Percentiles rank a stretch among this genome's conserved stretches.
Evolutionary conservation across 2,329 filamentous ascomycete species (phyloP).

Genomic region (Cryphonectria japonica): DNA sequence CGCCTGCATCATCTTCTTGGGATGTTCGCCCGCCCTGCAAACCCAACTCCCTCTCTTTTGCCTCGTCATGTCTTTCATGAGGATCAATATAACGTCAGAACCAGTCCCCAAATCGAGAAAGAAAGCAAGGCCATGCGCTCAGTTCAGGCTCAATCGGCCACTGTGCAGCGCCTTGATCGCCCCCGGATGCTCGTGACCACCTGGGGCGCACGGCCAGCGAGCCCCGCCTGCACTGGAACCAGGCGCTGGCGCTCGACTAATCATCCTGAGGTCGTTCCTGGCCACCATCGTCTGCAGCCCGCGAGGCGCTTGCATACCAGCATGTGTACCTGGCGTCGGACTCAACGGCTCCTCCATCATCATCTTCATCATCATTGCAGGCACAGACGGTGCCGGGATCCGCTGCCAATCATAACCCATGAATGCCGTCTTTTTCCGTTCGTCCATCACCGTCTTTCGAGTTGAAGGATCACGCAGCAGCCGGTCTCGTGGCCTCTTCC

Average conservation of each 20-base stretch:
- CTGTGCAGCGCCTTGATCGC: slow-evolving; percentile 30
- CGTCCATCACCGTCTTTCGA: slow-evolving; percentile 70
- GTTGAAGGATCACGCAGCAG: slow-evolving; percentile 74
- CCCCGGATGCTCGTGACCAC: slow-evolving; percentile 25
- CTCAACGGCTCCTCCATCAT: neutral
- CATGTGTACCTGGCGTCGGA: neutral
- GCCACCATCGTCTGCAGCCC: neutral
- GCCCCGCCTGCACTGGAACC: slow-evolving; percentile 10
- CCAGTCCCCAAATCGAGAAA: neutral
- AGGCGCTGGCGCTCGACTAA: neutral
- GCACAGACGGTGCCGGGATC: slow-evolving; percentile 36
- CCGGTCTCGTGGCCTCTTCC: slow-evolving; percentile 81
- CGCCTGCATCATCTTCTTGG: neutral
- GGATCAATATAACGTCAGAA: neutral
- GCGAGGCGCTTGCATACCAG: neutral
- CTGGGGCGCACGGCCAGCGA: neutral
- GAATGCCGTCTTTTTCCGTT: slow-evolving; percentile 83
- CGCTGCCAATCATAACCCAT: slow-evolving; percentile 85
- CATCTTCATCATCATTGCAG: neutral
- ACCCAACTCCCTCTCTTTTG: neutral
- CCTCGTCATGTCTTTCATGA: neutral
- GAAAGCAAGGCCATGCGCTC: neutral
- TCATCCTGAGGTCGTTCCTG: neutral
- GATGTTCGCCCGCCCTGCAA: neutral
- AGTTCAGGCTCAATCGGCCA: slow-evolving; percentile 23